These are phyloP conservation scores for Cynanchum wilfordii DNA, from an alignment of 257 asterid species.

Conservation along the genomic window DNA sequence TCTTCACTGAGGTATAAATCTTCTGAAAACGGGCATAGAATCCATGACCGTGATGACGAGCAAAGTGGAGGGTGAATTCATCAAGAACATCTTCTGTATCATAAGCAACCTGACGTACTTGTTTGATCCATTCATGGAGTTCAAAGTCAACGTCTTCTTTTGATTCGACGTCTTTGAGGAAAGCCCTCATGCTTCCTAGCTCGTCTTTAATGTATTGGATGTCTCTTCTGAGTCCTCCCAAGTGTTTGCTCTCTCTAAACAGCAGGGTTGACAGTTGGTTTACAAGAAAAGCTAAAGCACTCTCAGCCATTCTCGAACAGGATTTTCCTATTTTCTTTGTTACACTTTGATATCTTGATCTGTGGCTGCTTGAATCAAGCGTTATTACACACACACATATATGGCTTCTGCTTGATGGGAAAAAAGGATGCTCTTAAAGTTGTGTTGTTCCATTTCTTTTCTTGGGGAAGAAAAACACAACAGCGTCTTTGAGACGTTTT, in stretches of 20 bases:
- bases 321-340: too few species aligned
- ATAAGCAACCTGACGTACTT: slow-evolving; percentile 20
- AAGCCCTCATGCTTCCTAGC: slow-evolving; percentile 15
- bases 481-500: too few species aligned
- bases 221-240: slow-evolving; percentile 9
- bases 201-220: slow-evolving; percentile 10
- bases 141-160: neutral
- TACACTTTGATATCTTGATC: too few species aligned
- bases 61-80: neutral
- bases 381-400: too few species aligned
- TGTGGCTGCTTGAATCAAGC: too few species aligned
- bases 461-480: too few species aligned
- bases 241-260: neutral
- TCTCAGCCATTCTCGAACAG: slow-evolving; percentile 2
- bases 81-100: slow-evolving; percentile 26
- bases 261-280: neutral
- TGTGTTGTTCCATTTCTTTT: too few species aligned
- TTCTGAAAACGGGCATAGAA: neutral
- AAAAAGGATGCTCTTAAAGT: too few species aligned
- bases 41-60: neutral
- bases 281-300: neutral
- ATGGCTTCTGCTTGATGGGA: too few species aligned
- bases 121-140: slow-evolving; percentile 17
- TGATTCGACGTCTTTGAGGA: slow-evolving; percentile 16
- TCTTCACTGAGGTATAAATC: neutral